phyloP scores from a whole-genome alignment of 805 yeast species.

The Candida tibetensis region DNA sequence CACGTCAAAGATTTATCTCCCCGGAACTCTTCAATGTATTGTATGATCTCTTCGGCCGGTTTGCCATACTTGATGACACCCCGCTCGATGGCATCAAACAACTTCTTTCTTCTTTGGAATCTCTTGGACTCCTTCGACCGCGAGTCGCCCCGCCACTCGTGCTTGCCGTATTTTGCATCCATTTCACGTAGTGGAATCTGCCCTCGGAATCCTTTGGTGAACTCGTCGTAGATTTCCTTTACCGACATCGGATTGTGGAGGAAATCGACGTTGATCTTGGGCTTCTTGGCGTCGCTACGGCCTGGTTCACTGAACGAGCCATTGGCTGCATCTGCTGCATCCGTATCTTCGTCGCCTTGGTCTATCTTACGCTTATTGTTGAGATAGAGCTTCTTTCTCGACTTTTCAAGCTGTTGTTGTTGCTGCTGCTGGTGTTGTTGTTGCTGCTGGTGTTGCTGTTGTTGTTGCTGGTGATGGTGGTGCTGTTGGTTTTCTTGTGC shows the following conservation, averaged over 20 bases:
- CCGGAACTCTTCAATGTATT: slow-evolving; percentile 40
- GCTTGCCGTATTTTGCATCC: slow-evolving; percentile 43
- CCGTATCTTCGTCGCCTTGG: slow-evolving; percentile 2
- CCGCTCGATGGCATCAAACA: slow-evolving; percentile 42
- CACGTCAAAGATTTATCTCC: slow-evolving; percentile 44
- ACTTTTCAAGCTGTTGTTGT: slow-evolving; percentile 26
- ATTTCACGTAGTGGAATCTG: slow-evolving; percentile 42
- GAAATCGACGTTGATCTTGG: slow-evolving; percentile 37
- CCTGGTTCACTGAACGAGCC: slow-evolving; percentile 8
- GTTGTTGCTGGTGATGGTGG: slow-evolving; percentile 6
- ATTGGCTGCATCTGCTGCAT: slow-evolving; percentile 6
- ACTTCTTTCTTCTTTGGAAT: slow-evolving; percentile 41
- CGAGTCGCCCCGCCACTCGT: slow-evolving; percentile 46
- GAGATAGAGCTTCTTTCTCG: slow-evolving; percentile 7
- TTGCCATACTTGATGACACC: slow-evolving; percentile 41
- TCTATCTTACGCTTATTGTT: slow-evolving; percentile 11
- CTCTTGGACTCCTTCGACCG: slow-evolving; percentile 44
- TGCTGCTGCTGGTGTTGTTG: slow-evolving; percentile 25
- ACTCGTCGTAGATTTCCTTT: slow-evolving; percentile 44
- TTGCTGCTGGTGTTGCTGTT: slow-evolving; percentile 6
- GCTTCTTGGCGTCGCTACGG: slow-evolving; percentile 25
- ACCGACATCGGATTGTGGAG: slow-evolving; percentile 45
- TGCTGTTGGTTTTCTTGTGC: slow-evolving; percentile 12
- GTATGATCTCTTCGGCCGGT: slow-evolving; percentile 39
- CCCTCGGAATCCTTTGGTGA: slow-evolving; percentile 43